Evolutionary conservation across 2,329 filamentous ascomycete species (phyloP), one percentile per base, ranked within the genome.

Genomic region (Penicillium expansum): DNA sequence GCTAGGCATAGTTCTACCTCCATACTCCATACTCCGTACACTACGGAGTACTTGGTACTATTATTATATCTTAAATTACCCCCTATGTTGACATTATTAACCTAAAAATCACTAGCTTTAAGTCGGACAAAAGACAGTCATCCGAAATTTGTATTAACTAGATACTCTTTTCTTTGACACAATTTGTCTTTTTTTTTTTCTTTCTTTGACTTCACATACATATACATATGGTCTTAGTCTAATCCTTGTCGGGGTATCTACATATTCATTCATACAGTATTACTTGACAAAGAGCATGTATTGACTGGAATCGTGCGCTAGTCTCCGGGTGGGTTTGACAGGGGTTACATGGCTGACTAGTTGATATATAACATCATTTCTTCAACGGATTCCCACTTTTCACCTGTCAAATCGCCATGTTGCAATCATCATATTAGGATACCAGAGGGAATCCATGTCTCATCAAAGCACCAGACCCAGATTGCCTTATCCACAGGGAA

Each of bases 391-490:
- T 45, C 43, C n/a, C 11, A 20, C n/a, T 45, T 47, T 30, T 20
- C 20, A 32, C 43, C 13, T 5, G 13, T 20, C 43, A 20, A 47
- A 39, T 39, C 22, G 22, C 14, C 24, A 16, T 13, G 5, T 22
- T 30, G 13, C 9, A 30, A 42, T 20, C 10, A 5, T 22, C n/a
- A 44, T 33, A 33, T n/a, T 7, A 14, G 41, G 14, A 30, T 20
- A 22, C 22, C 22, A 20, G 47, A 52, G 13, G 53, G 47, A 5
- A 24, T 2, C 53, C 53, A 55, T 22, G 32, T 43, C 49, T 58
- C 61, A 42, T 66, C 57, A 52, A 72, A 70, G 39, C 52, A 64
- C 68, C 65, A 71, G 5, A 67, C 55, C 43, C n/a, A 18, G 16
- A 39, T n/a, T 24, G 35, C 13, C 13, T n/a, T 20, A 14, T 11